Percentiles rank a stretch among this genome's conserved stretches.
These are phyloP conservation scores for Fraxinus dipetala DNA, from an alignment of 305 asterid genomes.

Conservation along the genomic window DNA sequence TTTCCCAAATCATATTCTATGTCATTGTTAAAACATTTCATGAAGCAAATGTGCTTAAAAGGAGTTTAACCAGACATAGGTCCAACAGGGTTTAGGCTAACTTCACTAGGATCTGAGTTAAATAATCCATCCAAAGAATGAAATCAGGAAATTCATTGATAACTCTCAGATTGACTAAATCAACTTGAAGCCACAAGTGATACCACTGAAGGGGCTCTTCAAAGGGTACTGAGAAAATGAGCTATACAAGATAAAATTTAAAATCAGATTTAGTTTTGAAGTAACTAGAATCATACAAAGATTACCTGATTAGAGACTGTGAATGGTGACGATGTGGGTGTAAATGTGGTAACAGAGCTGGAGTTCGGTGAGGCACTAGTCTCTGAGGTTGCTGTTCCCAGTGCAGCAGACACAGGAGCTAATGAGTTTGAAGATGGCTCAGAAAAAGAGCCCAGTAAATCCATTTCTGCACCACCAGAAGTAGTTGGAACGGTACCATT, in stretches of 20 bases:
- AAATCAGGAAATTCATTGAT: not conserved
- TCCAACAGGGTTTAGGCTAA: not conserved
- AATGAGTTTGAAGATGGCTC: constrained; percentile 56
- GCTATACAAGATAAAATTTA: not conserved
- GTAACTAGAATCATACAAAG: not conserved
- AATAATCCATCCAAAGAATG: not conserved
- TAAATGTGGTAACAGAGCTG: constrained; percentile 43
- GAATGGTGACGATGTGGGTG: constrained; percentile 44
- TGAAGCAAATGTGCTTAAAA: not conserved
- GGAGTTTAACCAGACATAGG: not conserved
- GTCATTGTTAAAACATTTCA: not conserved
- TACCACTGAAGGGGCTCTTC: not conserved
- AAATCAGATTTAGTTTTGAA: not conserved
- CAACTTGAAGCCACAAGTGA: not conserved
- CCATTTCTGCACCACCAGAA: constrained; percentile 51
- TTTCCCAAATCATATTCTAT: not conserved
- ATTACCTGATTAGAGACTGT: constrained; percentile 57
- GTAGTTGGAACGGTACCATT: constrained; percentile 39
- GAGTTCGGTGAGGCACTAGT: constrained; percentile 39
- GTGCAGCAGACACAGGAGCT: constrained; percentile 62
- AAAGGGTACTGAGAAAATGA: not conserved
- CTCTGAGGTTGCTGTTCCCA: constrained; percentile 41
- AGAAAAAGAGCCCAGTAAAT: constrained; percentile 69
- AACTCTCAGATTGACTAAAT: not conserved
- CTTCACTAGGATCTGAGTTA: not conserved